These are phyloP conservation scores for Phytophthora citricola DNA, from an alignment of 352 stramenopile genomes.

Conservation along the genomic window DNA sequence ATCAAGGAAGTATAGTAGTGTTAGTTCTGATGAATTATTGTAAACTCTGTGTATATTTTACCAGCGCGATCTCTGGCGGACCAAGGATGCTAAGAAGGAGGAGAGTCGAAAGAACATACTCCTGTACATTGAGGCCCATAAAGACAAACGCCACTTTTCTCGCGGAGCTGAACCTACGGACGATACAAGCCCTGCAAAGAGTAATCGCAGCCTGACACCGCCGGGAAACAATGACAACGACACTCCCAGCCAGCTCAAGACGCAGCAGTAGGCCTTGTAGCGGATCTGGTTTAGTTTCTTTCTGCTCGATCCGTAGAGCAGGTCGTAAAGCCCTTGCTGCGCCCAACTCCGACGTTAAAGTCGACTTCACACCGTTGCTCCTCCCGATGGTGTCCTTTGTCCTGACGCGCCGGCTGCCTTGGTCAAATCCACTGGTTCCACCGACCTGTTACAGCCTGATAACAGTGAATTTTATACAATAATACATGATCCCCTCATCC, in stretches of 20 bases:
- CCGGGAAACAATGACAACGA: conserved; percentile 17
- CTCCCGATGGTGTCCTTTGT: no score
- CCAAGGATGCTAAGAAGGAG: conserved; percentile 73
- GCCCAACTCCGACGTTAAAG: no score
- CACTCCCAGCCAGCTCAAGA: no score
- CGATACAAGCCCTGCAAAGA: neutral
- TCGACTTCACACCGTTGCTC: no score
- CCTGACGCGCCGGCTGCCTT: no score
- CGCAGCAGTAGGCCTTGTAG: neutral
- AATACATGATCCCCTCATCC: conserved; percentile 38
- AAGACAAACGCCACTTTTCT: conserved; percentile 67
- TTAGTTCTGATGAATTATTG: neutral
- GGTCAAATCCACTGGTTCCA: no score
- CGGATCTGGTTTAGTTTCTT: no score
- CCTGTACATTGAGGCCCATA: conserved; percentile 72
- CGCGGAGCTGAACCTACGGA: conserved; percentile 2
- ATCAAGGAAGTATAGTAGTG: conserved; percentile 52
- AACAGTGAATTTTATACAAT: no score
- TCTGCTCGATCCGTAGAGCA: no score
- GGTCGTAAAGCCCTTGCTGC: no score
- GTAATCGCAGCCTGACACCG: neutral
- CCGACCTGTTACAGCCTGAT: no score
- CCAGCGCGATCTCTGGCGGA: conserved; percentile 70
- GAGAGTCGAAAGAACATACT: conserved; percentile 74
- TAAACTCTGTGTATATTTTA: neutral